Percentiles rank a stretch among this genome's conserved stretches.
Evolutionary conservation across 2,329 filamentous ascomycete genomes (phyloP).

Genomic region (Fusarium sp.): DNA sequence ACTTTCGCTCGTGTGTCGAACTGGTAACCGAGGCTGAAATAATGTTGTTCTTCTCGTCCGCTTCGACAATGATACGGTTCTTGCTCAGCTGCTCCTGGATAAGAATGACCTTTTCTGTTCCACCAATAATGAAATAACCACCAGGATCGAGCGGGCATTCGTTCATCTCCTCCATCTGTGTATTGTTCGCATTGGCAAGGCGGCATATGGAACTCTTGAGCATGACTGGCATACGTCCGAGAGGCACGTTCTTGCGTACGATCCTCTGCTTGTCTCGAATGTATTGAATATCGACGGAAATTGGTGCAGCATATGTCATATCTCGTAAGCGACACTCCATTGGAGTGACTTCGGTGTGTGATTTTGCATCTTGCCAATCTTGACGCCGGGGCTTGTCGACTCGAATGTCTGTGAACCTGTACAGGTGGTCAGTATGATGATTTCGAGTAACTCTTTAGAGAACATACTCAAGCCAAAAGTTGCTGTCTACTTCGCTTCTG

Average conservation of each 20-base stretch:
- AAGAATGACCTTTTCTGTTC: slow-evolving; percentile 97
- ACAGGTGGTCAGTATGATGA: slow-evolving; percentile 36
- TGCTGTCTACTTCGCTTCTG: slow-evolving; percentile 90
- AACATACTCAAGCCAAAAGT: slow-evolving; percentile 83
- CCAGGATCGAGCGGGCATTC: slow-evolving; percentile 97
- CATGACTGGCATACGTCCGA: slow-evolving; percentile 97
- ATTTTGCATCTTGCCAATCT: slow-evolving; percentile 78
- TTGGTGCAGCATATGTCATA: slow-evolving; percentile 97
- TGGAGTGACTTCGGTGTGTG: slow-evolving; percentile 82
- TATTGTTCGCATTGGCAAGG: slow-evolving; percentile 83
- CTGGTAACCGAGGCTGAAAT: slow-evolving; percentile 97
- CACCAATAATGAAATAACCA: slow-evolving; percentile 97
- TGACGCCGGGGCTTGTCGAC: slow-evolving; percentile 84
- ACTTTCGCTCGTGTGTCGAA: slow-evolving; percentile 97
- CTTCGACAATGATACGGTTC: slow-evolving; percentile 97
- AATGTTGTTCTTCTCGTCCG: slow-evolving; percentile 89
- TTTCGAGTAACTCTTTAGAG: slow-evolving; percentile 28
- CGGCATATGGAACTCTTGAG: slow-evolving; percentile 94
- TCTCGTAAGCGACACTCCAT: slow-evolving; percentile 97
- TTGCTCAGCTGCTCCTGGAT: slow-evolving; percentile 99
- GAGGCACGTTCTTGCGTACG: slow-evolving; percentile 79
- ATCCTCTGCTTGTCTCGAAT: slow-evolving; percentile 83
- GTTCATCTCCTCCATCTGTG: slow-evolving; percentile 90
- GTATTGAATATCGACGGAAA: slow-evolving; percentile 92
- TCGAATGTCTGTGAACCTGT: slow-evolving; percentile 84